Evolutionary conservation across 768 basidiomycete species (phyloP).

Genomic region (Ramaria rubella): DNA sequence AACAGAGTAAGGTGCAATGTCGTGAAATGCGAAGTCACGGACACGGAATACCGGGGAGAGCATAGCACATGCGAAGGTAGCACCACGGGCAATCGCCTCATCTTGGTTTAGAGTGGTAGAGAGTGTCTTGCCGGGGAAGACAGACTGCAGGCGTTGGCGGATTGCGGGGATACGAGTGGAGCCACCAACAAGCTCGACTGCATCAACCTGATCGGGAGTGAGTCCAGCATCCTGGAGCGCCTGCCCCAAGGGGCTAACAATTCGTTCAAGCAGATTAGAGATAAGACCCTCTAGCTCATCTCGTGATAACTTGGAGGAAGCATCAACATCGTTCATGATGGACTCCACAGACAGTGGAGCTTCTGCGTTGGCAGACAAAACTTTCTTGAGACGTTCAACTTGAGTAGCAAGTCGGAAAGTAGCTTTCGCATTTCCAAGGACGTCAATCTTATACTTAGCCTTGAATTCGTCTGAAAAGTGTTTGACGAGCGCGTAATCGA

Average conservation of each 20-base stretch:
- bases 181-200: constrained; percentile 91
- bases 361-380: constrained; percentile 89
- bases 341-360: constrained; percentile 90
- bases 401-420: constrained; percentile 82
- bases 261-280: constrained; percentile 65
- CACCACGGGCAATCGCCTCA: constrained; percentile 92
- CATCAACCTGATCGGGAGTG: constrained; percentile 76
- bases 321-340: constrained; percentile 94
- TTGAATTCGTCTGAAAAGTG: constrained; percentile 93
- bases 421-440: constrained; percentile 85
- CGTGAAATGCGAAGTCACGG: constrained; percentile 85
- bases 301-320: constrained; percentile 74
- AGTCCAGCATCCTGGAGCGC: constrained; percentile 80
- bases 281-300: constrained; percentile 81
- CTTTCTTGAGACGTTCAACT: constrained; percentile 94
- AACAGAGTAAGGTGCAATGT: constrained; percentile 83
- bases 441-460: constrained; percentile 96
- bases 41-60: constrained; percentile 98
- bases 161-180: constrained; percentile 90
- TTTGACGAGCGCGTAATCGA: constrained; percentile 84
- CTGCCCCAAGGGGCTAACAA: constrained; percentile 65
- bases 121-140: constrained; percentile 78
- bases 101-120: constrained; percentile 95
- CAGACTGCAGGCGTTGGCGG: constrained; percentile 76
- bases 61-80: constrained; percentile 95